Base-by-base conservation (phyloP, 352 stramenopile species). In the Phytopythium kandeliae region DNA sequence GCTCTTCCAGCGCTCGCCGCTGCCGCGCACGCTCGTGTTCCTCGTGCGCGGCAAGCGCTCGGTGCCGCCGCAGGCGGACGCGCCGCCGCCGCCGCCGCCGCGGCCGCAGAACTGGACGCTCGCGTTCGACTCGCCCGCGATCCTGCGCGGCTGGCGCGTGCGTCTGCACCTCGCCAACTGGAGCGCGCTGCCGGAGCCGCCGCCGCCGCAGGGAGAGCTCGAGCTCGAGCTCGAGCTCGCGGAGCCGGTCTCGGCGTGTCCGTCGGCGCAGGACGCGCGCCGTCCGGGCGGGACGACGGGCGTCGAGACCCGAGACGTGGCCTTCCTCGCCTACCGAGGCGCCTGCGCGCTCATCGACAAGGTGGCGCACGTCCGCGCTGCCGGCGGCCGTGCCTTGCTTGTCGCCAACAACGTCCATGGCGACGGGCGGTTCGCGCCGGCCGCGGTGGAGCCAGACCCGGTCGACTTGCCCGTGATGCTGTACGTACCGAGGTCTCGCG, bases 311-410 rank as follows among this genome's bases (percentile, higher is more conserved):
- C 25, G 15, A 7, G 24, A 34, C 15, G 57, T 74, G 22, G 46
- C 63, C n/a, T 70, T 71, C 44, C 53, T 88, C 3, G 55, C 71
- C 15, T 86, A 84, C 31, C 71, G 79, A 26, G 79, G 76, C 24
- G 60, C 51, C 0, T 90, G 79, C 35, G 74, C 76, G 7, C 84
- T 90, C 21, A 63, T 85, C n/a, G 79, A 88, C 0, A 90, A 90
- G 49, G 76, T 76, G 1, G 60, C 73, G 1, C 59, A 71, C 22
- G 57, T 71, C 13, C 50, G 45, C 13, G 28, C 49, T n/a, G 76
- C 57, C 1, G 54, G 64, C 3, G 74, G 72, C 2, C 58, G 54
- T 8, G 64, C 68, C 4, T 37, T 86, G n/a, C 12, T 88, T 2
- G 65, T 88, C 17, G 64, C 84, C 2, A 90, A 90, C 56, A 88